Conservation (phyloP, 169 alveolate species). For the Eimeria sp. region DNA sequence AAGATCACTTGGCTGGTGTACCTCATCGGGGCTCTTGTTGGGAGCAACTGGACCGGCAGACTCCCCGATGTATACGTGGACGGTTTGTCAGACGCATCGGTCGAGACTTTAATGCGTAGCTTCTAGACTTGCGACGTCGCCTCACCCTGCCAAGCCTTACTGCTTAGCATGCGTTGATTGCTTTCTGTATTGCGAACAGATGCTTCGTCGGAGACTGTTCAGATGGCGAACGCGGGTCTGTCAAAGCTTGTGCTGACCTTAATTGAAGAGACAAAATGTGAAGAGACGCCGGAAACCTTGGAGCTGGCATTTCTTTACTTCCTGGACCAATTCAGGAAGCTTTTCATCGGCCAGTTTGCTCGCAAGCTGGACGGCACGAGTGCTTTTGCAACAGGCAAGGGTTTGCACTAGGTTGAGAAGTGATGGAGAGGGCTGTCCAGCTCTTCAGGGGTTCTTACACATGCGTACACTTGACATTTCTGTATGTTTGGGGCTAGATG, state of each 20-base stretch:
- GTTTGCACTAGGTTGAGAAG: neutral
- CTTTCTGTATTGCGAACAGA: constrained; percentile 35
- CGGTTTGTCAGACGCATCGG: constrained; percentile 1
- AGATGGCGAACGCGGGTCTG: constrained; percentile 75
- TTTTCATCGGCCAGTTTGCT: constrained; percentile 92
- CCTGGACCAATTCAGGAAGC: constrained; percentile 96
- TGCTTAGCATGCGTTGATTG: neutral
- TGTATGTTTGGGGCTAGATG: neutral
- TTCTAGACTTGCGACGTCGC: neutral
- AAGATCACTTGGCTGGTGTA: constrained; percentile 90
- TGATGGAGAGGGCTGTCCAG: neutral
- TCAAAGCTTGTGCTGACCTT: constrained; percentile 73
- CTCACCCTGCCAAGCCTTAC: neutral
- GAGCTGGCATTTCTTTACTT: constrained; percentile 94
- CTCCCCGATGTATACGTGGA: constrained; percentile 75
- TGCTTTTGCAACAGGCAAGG: constrained; percentile 49
- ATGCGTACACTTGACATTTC: neutral
- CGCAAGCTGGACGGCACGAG: constrained; percentile 57
- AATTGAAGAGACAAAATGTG: constrained; percentile 69
- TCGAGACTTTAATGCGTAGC: neutral
- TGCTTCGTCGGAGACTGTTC: constrained; percentile 54
- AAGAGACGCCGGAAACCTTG: constrained; percentile 87
- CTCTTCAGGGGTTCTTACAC: neutral
- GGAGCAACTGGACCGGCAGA: constrained; percentile 83
- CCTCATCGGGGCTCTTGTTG: constrained; percentile 88